phyloP scores from a whole-genome alignment of 73 alveolate genomes.

The Stentor roeselii region DNA sequence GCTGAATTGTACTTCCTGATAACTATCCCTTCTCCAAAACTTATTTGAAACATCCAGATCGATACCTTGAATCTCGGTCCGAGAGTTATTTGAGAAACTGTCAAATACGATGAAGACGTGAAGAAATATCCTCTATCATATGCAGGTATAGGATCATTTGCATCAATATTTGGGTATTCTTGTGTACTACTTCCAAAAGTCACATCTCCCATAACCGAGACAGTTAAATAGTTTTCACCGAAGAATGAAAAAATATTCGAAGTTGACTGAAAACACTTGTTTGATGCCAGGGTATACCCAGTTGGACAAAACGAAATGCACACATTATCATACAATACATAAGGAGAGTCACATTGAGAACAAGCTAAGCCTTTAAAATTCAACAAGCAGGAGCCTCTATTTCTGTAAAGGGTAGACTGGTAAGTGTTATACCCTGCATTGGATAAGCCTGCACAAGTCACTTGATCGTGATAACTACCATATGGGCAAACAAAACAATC shows the following conservation, averaged over 20 bases:
- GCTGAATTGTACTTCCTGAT: neutral
- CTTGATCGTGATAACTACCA: too few species aligned
- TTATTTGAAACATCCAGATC: neutral
- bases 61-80: neutral
- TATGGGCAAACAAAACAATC: too few species aligned
- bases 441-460: too few species aligned
- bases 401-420: too few species aligned
- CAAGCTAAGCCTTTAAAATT: too few species aligned
- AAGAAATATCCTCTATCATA: constrained; percentile 11
- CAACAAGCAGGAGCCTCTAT: too few species aligned
- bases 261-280: neutral
- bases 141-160: constrained; percentile 2
- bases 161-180: neutral
- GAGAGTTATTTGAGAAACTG: neutral
- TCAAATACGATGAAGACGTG: neutral
- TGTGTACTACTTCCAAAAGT: neutral
- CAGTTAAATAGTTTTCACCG: neutral
- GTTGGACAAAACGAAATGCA: neutral
- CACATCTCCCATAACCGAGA: neutral
- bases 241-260: neutral
- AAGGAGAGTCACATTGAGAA: neutral
- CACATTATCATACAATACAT: neutral
- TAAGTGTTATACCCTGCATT: too few species aligned
- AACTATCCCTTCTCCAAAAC: neutral
- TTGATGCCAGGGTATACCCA: neutral